Evolutionary conservation across 345 rosid genomes (phyloP).

Genomic region (Adansonia digitata): DNA sequence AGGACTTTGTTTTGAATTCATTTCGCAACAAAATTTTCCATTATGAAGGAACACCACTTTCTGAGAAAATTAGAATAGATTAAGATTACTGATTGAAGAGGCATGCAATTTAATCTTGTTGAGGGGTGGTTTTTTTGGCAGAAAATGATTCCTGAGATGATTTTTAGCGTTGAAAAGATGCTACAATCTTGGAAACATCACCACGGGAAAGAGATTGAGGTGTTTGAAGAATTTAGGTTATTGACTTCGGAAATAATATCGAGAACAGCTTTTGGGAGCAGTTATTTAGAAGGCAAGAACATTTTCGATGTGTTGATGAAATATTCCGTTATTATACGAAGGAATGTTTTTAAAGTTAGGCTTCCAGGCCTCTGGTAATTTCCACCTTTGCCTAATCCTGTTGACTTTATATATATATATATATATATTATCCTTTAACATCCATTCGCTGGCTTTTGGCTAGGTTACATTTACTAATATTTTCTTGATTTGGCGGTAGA

Average conservation of each 20-base stretch:
- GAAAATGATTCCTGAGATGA: not conserved
- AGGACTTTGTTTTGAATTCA: no score
- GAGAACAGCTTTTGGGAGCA: not conserved
- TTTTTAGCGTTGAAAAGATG: not conserved
- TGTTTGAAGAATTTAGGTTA: not conserved
- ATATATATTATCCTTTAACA: no score
- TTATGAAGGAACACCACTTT: no score
- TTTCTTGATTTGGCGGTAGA: no score
- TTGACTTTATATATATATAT: no score
- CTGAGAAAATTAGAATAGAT: no score
- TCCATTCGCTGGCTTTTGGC: no score
- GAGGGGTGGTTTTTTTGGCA: not conserved
- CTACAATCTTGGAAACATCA: not conserved
- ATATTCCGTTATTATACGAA: not conserved
- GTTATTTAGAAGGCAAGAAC: not conserved
- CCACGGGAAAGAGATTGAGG: not conserved
- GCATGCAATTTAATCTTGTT: no score
- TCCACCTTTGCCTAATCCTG: not conserved
- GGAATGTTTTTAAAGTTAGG: not conserved
- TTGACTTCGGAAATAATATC: not conserved
- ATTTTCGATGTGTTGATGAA: not conserved
- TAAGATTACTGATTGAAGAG: no score
- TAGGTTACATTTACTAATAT: no score
- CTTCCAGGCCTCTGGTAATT: not conserved
- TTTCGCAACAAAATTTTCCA: no score